Conservation (phyloP, 2,329 filamentous ascomycete genomes). For the Arthrobotrys conoides region DNA sequence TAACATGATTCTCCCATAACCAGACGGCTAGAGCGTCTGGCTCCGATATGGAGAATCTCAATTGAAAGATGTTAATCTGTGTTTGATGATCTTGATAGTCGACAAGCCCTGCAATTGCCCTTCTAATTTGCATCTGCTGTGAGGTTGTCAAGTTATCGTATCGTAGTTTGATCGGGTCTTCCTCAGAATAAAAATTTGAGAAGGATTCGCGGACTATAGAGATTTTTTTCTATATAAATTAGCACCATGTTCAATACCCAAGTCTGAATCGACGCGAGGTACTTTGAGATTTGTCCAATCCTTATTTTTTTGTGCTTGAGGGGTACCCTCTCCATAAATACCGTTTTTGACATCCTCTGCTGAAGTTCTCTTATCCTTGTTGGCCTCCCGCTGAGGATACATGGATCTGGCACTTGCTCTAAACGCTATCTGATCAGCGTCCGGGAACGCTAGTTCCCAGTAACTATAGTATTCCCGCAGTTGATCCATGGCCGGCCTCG, state of each 20-base stretch:
- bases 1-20: background rate
- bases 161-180: background rate
- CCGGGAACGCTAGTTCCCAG: background rate
- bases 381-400: no score
- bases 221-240: background rate
- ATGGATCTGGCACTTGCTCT: background rate
- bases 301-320: no score
- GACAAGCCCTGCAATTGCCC: background rate
- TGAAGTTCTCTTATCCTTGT: no score
- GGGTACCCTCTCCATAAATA: no score
- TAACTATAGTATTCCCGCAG: background rate
- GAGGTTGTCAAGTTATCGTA: background rate
- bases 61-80: conserved; percentile 3
- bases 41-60: background rate
- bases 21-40: background rate
- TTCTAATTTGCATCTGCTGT: background rate
- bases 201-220: background rate
- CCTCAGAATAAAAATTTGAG: background rate
- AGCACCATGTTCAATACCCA: background rate
- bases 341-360: no score
- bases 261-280: no score
- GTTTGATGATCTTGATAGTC: background rate
- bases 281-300: no score
- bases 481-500: background rate
- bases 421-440: background rate